phyloP scores from a whole-genome alignment of 192 early-diverging fungal species.

The Dissophora globulifera region DNA sequence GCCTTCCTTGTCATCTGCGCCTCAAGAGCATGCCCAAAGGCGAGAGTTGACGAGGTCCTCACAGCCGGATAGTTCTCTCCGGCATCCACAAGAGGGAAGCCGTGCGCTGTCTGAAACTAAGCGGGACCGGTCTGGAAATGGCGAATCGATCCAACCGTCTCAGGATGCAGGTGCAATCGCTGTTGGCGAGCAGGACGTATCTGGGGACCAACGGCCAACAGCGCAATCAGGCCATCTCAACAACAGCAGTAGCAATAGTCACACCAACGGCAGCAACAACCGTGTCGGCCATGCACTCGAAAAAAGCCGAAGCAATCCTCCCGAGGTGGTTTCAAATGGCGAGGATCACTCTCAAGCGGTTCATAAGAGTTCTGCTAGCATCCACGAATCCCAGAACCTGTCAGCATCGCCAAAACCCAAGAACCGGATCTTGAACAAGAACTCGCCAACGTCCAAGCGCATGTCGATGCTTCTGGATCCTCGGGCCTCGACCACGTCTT shows the following conservation, averaged over 20 bases:
- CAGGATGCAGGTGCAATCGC: not conserved
- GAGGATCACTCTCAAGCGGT: not conserved
- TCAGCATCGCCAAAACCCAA: conserved; percentile 15
- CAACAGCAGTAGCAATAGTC: not conserved
- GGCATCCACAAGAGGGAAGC: not conserved
- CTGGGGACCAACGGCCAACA: not conserved
- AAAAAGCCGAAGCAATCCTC: conserved; percentile 34
- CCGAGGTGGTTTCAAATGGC: conserved; percentile 11
- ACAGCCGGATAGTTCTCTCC: not conserved
- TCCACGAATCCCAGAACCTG: conserved; percentile 36
- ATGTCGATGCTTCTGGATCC: conserved; percentile 46
- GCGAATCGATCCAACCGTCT: not conserved
- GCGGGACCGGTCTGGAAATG: no score
- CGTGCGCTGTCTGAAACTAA: no score
- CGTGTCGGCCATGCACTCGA: conserved; percentile 22
- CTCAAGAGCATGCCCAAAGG: conserved; percentile 1
- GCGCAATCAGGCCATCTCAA: not conserved
- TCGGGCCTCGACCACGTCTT: conserved; percentile 16
- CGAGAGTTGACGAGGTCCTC: not conserved
- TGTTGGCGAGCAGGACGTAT: not conserved
- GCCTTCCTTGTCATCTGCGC: not conserved
- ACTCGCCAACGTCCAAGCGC: conserved; percentile 36
- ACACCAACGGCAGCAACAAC: no score
- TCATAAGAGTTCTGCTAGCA: conserved; percentile 25
- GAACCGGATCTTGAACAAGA: conserved; percentile 7